phyloP scores from a whole-genome alignment of 306 rosid genomes.

The Prinsepia uniflora region DNA sequence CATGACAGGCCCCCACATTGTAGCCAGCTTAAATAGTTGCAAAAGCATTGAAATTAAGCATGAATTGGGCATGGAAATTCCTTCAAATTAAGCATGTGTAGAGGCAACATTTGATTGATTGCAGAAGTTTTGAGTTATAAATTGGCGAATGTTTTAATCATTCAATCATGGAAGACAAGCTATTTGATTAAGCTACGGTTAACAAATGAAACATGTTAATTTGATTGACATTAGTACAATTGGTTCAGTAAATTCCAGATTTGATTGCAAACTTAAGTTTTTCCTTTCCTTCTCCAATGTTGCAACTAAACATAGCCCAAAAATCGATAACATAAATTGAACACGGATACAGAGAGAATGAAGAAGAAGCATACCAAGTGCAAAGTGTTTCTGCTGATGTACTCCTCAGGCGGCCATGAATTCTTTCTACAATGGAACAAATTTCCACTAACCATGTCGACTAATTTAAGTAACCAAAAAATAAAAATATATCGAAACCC shows the following conservation, averaged over 20 bases:
- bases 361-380: constrained; percentile 50
- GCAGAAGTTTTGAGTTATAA: not conserved
- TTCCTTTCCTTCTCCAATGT: too few species aligned
- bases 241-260: not conserved
- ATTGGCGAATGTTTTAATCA: not conserved
- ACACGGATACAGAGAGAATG: not conserved
- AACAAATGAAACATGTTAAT: not conserved
- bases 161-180: not conserved
- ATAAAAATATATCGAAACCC: not conserved
- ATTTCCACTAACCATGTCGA: constrained; percentile 62
- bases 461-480: constrained; percentile 2
- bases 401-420: constrained; percentile 97
- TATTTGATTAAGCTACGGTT: not conserved
- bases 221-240: not conserved
- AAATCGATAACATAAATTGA: not conserved
- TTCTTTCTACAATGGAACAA: constrained; percentile 77
- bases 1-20: not conserved
- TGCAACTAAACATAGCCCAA: constrained; percentile 22
- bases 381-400: constrained; percentile 64
- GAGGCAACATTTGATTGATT: not conserved
- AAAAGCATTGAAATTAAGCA: not conserved
- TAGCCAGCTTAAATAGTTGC: not conserved
- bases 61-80: not conserved
- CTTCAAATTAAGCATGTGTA: not conserved
- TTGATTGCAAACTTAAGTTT: too few species aligned